phyloP scores from a whole-genome alignment of 441 rosid genomes.

The Croton setiger region DNA sequence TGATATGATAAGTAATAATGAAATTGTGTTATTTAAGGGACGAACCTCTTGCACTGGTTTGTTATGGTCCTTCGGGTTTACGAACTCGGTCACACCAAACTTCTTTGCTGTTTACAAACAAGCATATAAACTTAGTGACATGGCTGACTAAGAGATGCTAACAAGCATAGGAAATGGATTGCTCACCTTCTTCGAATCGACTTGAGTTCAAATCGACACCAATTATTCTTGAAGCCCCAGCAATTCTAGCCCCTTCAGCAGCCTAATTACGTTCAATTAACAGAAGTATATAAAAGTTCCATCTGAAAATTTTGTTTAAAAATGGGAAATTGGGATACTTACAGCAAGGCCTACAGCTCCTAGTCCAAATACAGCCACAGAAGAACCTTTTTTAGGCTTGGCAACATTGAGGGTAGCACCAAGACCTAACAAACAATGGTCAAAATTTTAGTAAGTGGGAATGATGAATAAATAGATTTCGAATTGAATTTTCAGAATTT shows the following conservation, averaged over 20 bases:
- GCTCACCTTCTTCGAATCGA: constrained; percentile 24
- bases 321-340: neutral
- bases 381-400: constrained; percentile 16
- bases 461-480: neutral
- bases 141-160: neutral
- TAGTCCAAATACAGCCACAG: constrained; percentile 25
- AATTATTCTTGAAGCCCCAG: constrained; percentile 44
- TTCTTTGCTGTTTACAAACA: constrained; percentile 25
- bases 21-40: neutral
- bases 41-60: constrained; percentile 36
- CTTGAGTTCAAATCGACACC: constrained; percentile 35
- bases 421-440: constrained; percentile 6
- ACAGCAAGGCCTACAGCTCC: constrained; percentile 25
- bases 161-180: neutral
- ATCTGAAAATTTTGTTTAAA: neutral
- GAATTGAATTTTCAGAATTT: neutral
- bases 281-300: neutral
- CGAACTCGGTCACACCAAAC: constrained; percentile 31
- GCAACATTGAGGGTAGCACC: constrained; percentile 24
- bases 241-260: constrained; percentile 44
- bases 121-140: neutral
- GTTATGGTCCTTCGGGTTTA: constrained; percentile 27
- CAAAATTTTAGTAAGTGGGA: neutral
- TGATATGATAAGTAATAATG: neutral
- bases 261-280: constrained; percentile 22